Conservation (phyloP, 139 green algal species). For the Coccomyxa sp. region DNA sequence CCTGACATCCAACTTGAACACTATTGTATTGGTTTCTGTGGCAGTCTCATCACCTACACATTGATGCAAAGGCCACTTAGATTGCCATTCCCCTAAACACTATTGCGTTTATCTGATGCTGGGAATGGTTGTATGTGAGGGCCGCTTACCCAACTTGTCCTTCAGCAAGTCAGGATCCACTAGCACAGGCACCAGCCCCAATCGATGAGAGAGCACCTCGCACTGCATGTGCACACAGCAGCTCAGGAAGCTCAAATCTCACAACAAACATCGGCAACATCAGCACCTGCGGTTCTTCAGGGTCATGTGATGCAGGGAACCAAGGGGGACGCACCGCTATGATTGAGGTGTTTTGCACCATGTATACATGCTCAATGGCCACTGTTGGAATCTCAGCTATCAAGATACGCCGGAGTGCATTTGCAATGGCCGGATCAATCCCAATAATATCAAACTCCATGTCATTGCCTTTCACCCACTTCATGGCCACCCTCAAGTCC, state of each 20-base stretch:
- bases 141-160: conserved; percentile 33
- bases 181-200: conserved; percentile 86
- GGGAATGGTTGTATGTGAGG: too few species aligned
- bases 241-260: background rate
- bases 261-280: background rate
- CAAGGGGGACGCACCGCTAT: conserved; percentile 54
- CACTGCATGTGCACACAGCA: conserved; percentile 36
- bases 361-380: conserved; percentile 97
- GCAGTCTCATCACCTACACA: conserved; percentile 22
- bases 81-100: too few species aligned
- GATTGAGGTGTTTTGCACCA: conserved; percentile 95
- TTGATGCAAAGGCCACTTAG: background rate
- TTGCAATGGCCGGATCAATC: conserved; percentile 83
- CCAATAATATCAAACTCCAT: conserved; percentile 93
- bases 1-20: conserved; percentile 58
- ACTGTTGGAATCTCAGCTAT: conserved; percentile 95
- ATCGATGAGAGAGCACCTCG: conserved; percentile 87
- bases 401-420: conserved; percentile 91
- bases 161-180: conserved; percentile 79
- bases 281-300: background rate
- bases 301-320: background rate
- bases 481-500: conserved; percentile 48
- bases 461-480: conserved; percentile 34
- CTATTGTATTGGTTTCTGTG: conserved; percentile 67
- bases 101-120: too few species aligned